These are phyloP conservation scores for Cladophialophora bantiana DNA, from an alignment of 2,329 filamentous ascomycete genomes.

Conservation along the genomic window DNA sequence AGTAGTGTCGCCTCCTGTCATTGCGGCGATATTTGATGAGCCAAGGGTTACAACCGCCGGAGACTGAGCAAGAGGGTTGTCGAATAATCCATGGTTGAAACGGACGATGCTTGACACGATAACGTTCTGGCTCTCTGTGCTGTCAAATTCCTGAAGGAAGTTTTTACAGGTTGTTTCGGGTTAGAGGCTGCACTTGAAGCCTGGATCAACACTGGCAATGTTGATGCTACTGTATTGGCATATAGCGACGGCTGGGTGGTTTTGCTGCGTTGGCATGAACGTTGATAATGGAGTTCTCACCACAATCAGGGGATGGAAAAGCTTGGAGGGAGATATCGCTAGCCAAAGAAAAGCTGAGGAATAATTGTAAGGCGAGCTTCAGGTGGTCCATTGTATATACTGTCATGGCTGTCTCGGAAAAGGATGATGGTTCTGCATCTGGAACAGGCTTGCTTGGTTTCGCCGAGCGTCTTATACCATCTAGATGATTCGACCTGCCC, in stretches of 20 bases:
- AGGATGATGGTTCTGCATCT: too few species aligned
- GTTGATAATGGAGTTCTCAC: background rate
- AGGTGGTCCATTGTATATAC: too few species aligned
- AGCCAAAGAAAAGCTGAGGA: background rate
- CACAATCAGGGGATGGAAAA: constrained; percentile 16
- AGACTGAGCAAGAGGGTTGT: constrained; percentile 17
- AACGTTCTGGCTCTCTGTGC: background rate
- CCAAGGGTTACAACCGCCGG: too few species aligned
- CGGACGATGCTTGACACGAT: constrained; percentile 14
- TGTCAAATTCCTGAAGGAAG: background rate
- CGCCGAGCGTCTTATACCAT: too few species aligned
- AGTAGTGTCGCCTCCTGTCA: too few species aligned
- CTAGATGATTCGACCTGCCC: too few species aligned
- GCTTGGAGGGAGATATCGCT: constrained; percentile 26
- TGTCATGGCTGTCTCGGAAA: too few species aligned
- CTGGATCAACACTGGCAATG: constrained; percentile 15
- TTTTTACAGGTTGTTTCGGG: constrained; percentile 4
- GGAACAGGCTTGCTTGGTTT: too few species aligned
- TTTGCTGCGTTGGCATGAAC: constrained; percentile 2
- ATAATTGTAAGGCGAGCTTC: too few species aligned
- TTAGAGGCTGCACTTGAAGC: constrained; percentile 19
- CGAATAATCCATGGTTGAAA: constrained; percentile 16
- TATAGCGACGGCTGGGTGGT: background rate
- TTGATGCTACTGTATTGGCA: constrained; percentile 18
- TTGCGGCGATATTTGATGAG: too few species aligned